Base-by-base conservation (phyloP, 2,329 filamentous ascomycete genomes). In the Aspergillus arachidicola region DNA sequence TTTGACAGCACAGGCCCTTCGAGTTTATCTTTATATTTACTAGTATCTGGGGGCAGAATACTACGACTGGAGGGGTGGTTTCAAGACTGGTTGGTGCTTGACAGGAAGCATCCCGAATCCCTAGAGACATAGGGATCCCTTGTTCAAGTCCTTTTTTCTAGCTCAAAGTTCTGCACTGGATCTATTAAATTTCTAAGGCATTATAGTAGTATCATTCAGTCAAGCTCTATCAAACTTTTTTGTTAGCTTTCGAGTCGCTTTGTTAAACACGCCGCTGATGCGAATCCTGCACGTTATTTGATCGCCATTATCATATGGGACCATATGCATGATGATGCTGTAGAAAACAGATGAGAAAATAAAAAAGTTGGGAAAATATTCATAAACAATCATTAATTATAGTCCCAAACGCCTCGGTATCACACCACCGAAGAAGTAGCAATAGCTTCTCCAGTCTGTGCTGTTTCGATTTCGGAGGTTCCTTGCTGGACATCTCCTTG, bases 371-470 rank as follows among this genome's bases (percentile, higher is more conserved):
- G 14, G 34, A 36, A 16, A 55, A 55, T 6, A 38, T 16, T 51
- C 48, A 34, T 32, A 6, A n/a, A 6, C 16, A 50, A 30, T 30
- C 46, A 50, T 50, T 28, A 34, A 32, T 4, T 12, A 51, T 32
- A 4, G 28, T 51, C 14, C 19, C 12, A 11, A 34, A 32, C 26
- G 19, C 16, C 30, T 21, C 16, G 16, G 23, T n/a, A 19, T 46
- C 12, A 34, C 6, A 36, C 36, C 43, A n/a, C 56, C 68, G 86
- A 86, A 66, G 84, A 84, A 36, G 72, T 38, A 38, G 51, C n/a
- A 38, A 38, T 38, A 38, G n/a, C 74, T 72, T 54, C 74, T 88
- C 4, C 85, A 87, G 1, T 86, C 83, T 51, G 45, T 16, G 28
- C 11, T n/a, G 43, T 16, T 32, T 45, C n/a, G 12, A 12, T 6